Conservation (phyloP, 163 green algal genomes). For the Coccomyxa subellipsoidea region DNA sequence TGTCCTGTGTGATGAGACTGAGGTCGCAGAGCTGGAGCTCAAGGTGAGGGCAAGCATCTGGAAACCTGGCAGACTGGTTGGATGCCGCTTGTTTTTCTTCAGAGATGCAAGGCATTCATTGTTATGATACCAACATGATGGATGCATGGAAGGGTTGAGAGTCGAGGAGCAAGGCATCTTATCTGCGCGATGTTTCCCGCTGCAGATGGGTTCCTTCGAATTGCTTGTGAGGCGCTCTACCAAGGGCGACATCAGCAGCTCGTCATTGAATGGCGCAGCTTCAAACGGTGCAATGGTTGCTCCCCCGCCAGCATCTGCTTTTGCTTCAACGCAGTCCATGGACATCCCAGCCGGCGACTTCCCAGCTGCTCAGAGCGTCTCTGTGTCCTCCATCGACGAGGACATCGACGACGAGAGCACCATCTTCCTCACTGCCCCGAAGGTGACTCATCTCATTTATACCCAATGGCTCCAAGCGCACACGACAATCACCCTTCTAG, state of each 20-base stretch:
- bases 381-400: conserved; percentile 25
- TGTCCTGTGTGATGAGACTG: conserved; percentile 70
- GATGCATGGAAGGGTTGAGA: no score
- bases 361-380: neutral
- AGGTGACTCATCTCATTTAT: conserved; percentile 38
- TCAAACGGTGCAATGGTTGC: conserved; percentile 9
- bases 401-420: conserved; percentile 57
- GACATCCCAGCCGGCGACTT: conserved; percentile 15
- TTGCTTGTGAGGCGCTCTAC: conserved; percentile 63
- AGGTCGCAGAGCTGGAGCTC: conserved; percentile 76
- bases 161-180: no score
- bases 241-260: conserved; percentile 8
- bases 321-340: conserved; percentile 7
- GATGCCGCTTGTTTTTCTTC: no score
- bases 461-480: neutral
- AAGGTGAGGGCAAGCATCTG: no score
- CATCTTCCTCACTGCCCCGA: conserved; percentile 61
- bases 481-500: neutral
- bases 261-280: neutral
- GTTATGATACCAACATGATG: no score
- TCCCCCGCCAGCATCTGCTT: conserved; percentile 11
- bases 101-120: neutral
- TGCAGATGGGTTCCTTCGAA: conserved; percentile 66
- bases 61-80: no score
- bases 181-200: neutral